These are phyloP conservation scores for Nitzschia sp. DNA, from an alignment of 108 stramenopile species.

Conservation along the genomic window DNA sequence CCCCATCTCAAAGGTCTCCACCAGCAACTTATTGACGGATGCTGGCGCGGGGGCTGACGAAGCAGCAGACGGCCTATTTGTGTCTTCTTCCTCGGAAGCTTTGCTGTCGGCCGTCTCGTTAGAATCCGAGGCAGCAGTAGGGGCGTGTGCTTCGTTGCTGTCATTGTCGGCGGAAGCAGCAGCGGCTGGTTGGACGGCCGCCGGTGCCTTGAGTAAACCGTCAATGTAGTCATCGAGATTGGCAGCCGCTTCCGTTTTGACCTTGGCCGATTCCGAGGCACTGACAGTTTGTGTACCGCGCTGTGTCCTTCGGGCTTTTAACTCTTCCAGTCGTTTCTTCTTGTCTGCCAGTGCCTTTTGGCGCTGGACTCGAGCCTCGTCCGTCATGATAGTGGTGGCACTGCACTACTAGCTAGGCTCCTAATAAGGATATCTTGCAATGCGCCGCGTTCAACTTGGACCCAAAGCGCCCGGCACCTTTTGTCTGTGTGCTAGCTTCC, in stretches of 20 bases:
- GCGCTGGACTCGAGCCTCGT: constrained; percentile 34
- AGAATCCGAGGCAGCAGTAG: neutral
- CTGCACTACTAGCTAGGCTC: too few relatives aligned
- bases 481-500: too few relatives aligned
- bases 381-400: constrained; percentile 24
- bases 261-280: constrained; percentile 25
- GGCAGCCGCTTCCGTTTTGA: constrained; percentile 30
- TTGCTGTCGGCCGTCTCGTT: neutral
- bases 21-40: constrained; percentile 10
- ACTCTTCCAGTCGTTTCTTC: constrained; percentile 72
- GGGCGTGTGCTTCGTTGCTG: constrained; percentile 6
- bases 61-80: constrained; percentile 1
- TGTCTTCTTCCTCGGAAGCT: constrained; percentile 9
- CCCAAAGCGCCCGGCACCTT: too few relatives aligned
- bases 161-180: constrained; percentile 8
- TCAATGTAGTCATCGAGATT: constrained; percentile 86
- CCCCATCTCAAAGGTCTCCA: constrained; percentile 77
- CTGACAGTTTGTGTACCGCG: constrained; percentile 37
- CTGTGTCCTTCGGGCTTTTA: constrained; percentile 63
- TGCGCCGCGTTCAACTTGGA: too few relatives aligned
- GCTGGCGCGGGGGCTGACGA: constrained; percentile 24
- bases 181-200: constrained; percentile 15
- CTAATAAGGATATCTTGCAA: neutral
- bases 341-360: constrained; percentile 74
- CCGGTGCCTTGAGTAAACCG: constrained; percentile 56